A percentile compares a stretch with the other conserved stretches of the same genome.
phyloP scores from a whole-genome alignment of 768 basidiomycete genomes.

The Leccinum incarnatum region DNA sequence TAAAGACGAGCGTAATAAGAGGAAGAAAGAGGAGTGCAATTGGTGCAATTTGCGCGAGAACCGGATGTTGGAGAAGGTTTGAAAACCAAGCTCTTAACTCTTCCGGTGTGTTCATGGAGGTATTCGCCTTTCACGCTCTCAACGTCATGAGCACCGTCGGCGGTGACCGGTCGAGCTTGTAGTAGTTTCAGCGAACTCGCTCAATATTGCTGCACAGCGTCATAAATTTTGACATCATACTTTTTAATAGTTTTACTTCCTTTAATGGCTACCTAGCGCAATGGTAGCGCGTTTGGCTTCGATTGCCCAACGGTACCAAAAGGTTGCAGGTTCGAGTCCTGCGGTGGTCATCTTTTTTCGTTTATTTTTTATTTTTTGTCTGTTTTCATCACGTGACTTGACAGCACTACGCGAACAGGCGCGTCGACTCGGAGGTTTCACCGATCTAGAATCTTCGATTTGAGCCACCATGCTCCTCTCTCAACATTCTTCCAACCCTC shows the following conservation, averaged over 20 bases:
- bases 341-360: constrained; percentile 65
- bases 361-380: neutral
- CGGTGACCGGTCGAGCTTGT: constrained; percentile 7
- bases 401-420: constrained; percentile 11
- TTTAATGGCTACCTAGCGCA: constrained; percentile 74
- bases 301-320: constrained; percentile 76
- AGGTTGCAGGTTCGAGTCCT: constrained; percentile 98
- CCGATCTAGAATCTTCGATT: neutral
- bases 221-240: neutral
- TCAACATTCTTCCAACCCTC: constrained; percentile 72
- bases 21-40: constrained; percentile 48
- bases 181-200: constrained; percentile 21
- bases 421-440: neutral
- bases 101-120: constrained; percentile 46
- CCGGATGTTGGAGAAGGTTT: constrained; percentile 36
- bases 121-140: constrained; percentile 24
- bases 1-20: constrained; percentile 30
- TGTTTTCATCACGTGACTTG: constrained; percentile 22
- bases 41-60: constrained; percentile 54
- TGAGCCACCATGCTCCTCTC: constrained; percentile 41
- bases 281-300: constrained; percentile 97
- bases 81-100: constrained; percentile 39
- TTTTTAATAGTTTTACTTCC: fast-evolving
- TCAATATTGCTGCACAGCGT: constrained; percentile 11
- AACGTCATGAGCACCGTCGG: constrained; percentile 28